A percentile compares a stretch with the other conserved stretches of the same genome.
These are phyloP conservation scores for Tolypocladium sp. DNA, from an alignment of 2,329 filamentous ascomycete species.

Conservation along the genomic window DNA sequence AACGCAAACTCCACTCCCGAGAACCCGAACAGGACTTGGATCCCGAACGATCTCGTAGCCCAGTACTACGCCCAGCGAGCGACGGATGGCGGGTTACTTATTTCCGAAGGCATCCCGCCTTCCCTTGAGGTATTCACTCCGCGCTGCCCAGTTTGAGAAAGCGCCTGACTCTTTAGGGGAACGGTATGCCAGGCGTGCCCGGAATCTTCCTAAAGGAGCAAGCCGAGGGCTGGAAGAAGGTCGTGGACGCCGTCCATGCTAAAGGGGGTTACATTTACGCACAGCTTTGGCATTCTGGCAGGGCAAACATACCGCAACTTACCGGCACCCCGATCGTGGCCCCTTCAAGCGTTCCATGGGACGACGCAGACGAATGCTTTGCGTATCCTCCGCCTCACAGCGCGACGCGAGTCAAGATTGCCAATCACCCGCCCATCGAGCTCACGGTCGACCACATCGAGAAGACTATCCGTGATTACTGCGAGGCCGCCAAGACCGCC, in stretches of 20 bases:
- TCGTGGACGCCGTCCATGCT: neutral
- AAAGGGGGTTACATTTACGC: neutral
- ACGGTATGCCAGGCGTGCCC: neutral
- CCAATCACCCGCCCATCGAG: neutral
- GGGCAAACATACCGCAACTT: neutral
- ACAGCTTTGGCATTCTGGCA: neutral
- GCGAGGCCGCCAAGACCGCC: neutral
- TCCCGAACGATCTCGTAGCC: constrained; percentile 31
- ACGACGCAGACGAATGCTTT: neutral
- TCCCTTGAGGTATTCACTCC: constrained; percentile 32
- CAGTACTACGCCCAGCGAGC: constrained; percentile 34
- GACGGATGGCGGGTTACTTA: constrained; percentile 29
- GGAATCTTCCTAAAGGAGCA: neutral
- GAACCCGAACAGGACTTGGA: constrained; percentile 37
- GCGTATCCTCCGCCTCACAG: neutral
- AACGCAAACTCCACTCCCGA: constrained; percentile 31
- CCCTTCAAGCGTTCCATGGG: neutral
- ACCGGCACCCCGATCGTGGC: neutral
- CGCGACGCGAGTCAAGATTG: neutral
- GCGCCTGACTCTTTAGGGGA: neutral
- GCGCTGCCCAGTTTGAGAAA: constrained; percentile 7
- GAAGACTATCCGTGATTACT: neutral
- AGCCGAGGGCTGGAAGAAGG: neutral
- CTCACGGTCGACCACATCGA: neutral
- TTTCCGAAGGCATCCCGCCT: constrained; percentile 38